Percentiles rank a stretch among this genome's conserved stretches.
These are phyloP conservation scores for Marasmius tenuissimus DNA, from an alignment of 1,284 basidiomycete genomes.

Conservation along the genomic window DNA sequence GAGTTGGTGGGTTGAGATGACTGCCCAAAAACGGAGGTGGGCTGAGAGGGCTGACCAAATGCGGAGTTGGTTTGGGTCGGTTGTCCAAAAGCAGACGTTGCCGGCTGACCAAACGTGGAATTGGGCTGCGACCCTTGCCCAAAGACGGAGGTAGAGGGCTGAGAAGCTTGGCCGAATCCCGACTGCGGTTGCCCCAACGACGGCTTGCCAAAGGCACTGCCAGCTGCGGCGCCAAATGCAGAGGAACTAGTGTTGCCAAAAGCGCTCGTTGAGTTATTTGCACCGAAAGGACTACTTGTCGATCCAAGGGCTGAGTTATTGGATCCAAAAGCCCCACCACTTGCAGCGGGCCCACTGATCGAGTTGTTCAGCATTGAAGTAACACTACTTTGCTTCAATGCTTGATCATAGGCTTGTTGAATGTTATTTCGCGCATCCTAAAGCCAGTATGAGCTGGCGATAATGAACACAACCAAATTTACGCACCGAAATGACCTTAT, in stretches of 20 bases:
- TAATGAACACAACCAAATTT: background rate
- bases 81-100: constrained; percentile 36
- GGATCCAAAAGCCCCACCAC: constrained; percentile 9
- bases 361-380: constrained; percentile 15
- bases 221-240: constrained; percentile 15
- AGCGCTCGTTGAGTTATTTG: constrained; percentile 10
- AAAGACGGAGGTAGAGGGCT: constrained; percentile 35
- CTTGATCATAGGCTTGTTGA: constrained; percentile 51
- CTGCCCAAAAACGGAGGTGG: constrained; percentile 31
- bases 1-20: constrained; percentile 17
- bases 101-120: constrained; percentile 41
- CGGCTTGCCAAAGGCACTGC: constrained; percentile 15
- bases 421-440: constrained; percentile 51
- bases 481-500: constrained; percentile 28
- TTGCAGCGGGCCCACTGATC: background rate
- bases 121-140: constrained; percentile 34
- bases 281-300: constrained; percentile 1
- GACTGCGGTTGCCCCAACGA: constrained; percentile 21
- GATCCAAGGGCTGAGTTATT: constrained; percentile 8
- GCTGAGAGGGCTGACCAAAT: constrained; percentile 20
- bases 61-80: constrained; percentile 18
- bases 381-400: constrained; percentile 37
- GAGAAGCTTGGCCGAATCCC: constrained; percentile 21
- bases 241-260: constrained; percentile 13
- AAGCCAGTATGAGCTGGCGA: background rate